Base-by-base conservation (phyloP, 2,329 filamentous ascomycete genomes). In the Aspergillus quadricinctus region DNA sequence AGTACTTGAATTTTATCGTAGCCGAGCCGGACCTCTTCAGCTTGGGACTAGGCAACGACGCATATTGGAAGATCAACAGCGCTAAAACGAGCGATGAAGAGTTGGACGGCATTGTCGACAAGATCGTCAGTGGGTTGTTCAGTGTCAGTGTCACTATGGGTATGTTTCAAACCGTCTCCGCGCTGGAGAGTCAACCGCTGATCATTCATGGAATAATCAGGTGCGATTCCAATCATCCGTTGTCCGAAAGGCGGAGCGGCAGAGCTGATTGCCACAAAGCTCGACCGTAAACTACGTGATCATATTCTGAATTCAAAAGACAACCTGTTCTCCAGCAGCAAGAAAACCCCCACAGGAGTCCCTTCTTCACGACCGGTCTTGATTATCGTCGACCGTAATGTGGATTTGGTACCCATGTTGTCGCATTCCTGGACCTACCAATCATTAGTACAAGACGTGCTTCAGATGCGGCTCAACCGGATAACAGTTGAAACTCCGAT, bases 81-180 rank as follows among this genome's bases (percentile, higher is more conserved):
- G 89, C 89, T 17, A 87, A 90, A 69, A 96, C 92, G 2, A 90
- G 88, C 62, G 94, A 97, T 66, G 90, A 94, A 57, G 89, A 94
- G 69, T 82, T 99, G 54, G 94, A 97, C 68, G 80, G 83, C 52
- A 86, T 94, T 40, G 84, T 99, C 31, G 93, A 99, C 73, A 87
- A 87, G 64, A 93, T 97, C 61, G 94, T 99, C 51, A 95, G 89
- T 67, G 94, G 94, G 0, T 79, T 99, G n/a, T 99, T 97, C 76
- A 97, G 92, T 61, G 94, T 99, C 50, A 88, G 94, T 57, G 94
- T 96, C n/a, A 99, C 94, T 4, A 96, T 97, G 91, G 93, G 92
- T 88, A 80, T 57, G 80, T 63, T 19, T 31, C 10, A 48, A 28
- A n/a, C 10, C 29, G 10, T 21, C 27, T 23, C 3, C 23, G 3